These are phyloP conservation scores for Stellera chamaejasme DNA, from an alignment of 345 rosid genomes.

Conservation along the genomic window DNA sequence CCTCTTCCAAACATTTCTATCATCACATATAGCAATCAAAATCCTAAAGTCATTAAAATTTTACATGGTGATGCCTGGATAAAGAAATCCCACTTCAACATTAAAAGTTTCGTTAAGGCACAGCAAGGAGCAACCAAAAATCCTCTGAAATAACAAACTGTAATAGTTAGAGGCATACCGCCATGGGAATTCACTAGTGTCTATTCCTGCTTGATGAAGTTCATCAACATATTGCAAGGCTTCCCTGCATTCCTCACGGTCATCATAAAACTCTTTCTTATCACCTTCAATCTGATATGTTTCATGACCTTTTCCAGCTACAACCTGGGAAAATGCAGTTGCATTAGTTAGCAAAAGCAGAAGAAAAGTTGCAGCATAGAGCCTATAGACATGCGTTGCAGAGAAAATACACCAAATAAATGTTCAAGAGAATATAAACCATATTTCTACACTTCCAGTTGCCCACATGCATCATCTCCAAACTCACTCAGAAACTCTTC, in stretches of 20 bases:
- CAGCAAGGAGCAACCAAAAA: background rate
- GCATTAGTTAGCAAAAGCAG: no score
- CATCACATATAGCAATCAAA: no score
- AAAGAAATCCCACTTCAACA: background rate
- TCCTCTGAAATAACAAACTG: constrained; percentile 2
- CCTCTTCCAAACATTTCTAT: no score
- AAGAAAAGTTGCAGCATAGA: constrained; percentile 1
- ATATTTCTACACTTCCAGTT: no score
- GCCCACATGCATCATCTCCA: constrained; percentile 6
- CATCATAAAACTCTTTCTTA: constrained; percentile 78
- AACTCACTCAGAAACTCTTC: background rate
- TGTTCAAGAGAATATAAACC: no score
- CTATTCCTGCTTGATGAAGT: constrained; percentile 97
- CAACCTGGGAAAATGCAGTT: constrained; percentile 34
- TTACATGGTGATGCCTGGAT: background rate
- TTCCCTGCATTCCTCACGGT: constrained; percentile 84
- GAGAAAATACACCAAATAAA: no score
- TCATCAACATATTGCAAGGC: constrained; percentile 92
- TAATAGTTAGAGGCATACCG: constrained; percentile 37
- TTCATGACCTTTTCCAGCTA: constrained; percentile 95
- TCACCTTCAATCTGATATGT: constrained; percentile 75
- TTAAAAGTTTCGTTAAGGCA: background rate
- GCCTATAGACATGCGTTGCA: background rate
- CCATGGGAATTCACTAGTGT: constrained; percentile 98
- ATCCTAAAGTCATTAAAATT: no score